These are phyloP conservation scores for Colletotrichum gigasporum DNA, from an alignment of 2,329 filamentous ascomycete species.

Conservation along the genomic window DNA sequence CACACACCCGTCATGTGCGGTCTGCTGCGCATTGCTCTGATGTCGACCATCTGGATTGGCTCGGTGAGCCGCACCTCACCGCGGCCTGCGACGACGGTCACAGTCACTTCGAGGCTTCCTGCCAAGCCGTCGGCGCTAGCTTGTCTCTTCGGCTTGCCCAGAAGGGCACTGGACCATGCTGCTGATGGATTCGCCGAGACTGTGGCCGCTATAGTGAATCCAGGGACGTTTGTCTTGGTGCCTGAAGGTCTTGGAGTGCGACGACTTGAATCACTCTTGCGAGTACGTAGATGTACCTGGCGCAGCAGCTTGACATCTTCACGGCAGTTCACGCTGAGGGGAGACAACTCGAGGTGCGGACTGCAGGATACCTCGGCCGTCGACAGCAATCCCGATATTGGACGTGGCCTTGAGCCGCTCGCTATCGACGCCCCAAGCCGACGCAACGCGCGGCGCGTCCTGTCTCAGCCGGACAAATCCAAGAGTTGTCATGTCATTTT, in stretches of 20 bases:
- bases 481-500: neutral
- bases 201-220: constrained; percentile 1
- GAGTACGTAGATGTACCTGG: neutral
- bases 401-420: neutral
- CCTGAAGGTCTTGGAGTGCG: constrained; percentile 7
- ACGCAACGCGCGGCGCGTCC: constrained; percentile 12
- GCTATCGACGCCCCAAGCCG: constrained; percentile 17
- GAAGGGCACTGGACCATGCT: constrained; percentile 12
- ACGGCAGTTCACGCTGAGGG: too few relatives aligned
- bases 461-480: constrained; percentile 10
- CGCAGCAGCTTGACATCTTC: neutral
- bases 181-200: neutral
- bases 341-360: neutral
- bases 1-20: constrained; percentile 5
- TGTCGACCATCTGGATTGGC: constrained; percentile 4
- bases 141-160: constrained; percentile 11
- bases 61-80: constrained; percentile 27
- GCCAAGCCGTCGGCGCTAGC: neutral
- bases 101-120: neutral
- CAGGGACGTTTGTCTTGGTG: constrained; percentile 18
- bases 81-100: neutral
- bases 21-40: neutral
- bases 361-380: neutral
- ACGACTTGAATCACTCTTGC: too few relatives aligned
- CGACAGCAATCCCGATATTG: neutral